Base-by-base conservation (phyloP, 202 grass and related monocot species). In the Setaria italica region DNA sequence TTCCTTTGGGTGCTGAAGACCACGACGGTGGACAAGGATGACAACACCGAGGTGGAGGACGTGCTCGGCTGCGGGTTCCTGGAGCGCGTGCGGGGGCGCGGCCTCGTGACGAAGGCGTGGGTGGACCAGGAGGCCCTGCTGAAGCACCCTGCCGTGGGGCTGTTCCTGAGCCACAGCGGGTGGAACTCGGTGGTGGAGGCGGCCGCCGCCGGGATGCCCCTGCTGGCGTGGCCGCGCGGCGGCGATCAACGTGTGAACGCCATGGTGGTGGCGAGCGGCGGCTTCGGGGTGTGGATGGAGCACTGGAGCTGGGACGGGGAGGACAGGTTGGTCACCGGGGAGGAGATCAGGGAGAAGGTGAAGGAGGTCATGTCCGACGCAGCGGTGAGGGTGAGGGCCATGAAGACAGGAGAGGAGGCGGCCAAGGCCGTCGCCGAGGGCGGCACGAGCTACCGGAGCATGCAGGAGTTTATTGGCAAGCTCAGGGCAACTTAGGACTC, bases 1-100 rank as follows among this genome's bases (percentile, higher is more conserved):
- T 97, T 97, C 84, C 51, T 97, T 1, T 97, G 94, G 94, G 82
- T 97, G 51, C 32, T 91, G 0, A 89, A 85, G 77, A 84, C 81
- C 8, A 55, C 62, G 6, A 47, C 11, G 7, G 74, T 82, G 19
- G 80, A 88, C 70, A 20, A 32, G 19, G 50, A 82, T 4, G 85
- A 76, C 41, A 14, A 0, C 17, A 41, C 50, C 2, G 63, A 80
- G 10, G 19, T 89, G 5, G 16, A 80, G 2, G 89, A 86, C 2
- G 11, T 93, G 19, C 55, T 93, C 69, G 87, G 85, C 15, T 19
- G 76, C 0, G 84, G 58, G 1, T 88, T 81, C 42, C 5, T 87
- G 20, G 56, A 72, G 43, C 89, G 82, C 4, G 82, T 91, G 78
- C 37, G n/a, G 14, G 88, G 74, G 34, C 83, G 87, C 0, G 94